These are phyloP conservation scores for Botryobasidium botryosum DNA, from an alignment of 768 basidiomycete genomes.

Conservation along the genomic window DNA sequence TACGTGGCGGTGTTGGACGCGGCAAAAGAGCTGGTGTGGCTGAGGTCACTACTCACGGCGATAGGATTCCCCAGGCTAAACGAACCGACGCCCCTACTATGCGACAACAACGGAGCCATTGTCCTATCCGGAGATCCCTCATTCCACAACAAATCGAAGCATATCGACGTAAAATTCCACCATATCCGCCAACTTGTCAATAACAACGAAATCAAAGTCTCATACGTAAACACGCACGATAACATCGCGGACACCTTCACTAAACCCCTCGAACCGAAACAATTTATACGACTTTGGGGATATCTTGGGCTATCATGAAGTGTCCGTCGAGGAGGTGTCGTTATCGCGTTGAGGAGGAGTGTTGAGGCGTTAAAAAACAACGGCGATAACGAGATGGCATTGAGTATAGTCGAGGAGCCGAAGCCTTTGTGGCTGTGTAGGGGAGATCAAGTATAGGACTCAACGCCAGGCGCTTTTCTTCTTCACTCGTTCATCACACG, in stretches of 20 bases:
- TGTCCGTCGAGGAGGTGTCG: not conserved
- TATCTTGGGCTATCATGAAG: not conserved
- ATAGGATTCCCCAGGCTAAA: no score
- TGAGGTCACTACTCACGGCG: conserved; percentile 10
- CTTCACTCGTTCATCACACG: no score
- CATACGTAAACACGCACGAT: not conserved
- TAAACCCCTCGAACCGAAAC: not conserved
- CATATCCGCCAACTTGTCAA: conserved; percentile 1
- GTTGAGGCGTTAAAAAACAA: no score
- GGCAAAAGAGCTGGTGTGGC: conserved; percentile 14
- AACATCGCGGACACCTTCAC: conserved; percentile 1
- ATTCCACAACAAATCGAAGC: not conserved
- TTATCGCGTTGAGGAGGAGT: not conserved
- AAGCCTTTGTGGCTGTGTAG: no score
- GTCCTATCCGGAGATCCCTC: not conserved
- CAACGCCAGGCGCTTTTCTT: no score
- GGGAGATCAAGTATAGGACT: no score
- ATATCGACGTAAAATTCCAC: not conserved
- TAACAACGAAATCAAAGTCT: not conserved
- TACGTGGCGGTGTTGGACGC: conserved; percentile 15
- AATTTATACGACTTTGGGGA: no score
- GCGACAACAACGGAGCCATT: conserved; percentile 2
- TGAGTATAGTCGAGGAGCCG: no score
- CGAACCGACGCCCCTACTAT: conserved; percentile 10
- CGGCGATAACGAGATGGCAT: no score